Base-by-base conservation (phyloP, 345 rosid species). In the Sisymbrium altissimum region DNA sequence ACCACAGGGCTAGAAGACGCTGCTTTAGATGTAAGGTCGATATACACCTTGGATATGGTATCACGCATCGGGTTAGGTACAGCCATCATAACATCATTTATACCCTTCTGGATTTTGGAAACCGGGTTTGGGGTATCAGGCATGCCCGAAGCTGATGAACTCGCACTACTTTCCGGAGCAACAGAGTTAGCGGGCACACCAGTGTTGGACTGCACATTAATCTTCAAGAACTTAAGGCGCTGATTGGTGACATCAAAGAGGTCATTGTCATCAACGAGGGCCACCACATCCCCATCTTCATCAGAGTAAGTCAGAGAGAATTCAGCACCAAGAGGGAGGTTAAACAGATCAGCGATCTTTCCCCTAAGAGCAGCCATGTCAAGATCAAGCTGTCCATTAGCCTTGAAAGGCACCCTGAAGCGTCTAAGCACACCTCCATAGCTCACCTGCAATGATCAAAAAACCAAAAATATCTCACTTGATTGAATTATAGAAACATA, bases 271-370 rank as follows among this genome's bases (percentile, higher is more conserved):
- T 92, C 91, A 21, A 87, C 86, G 23, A 95, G 91, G 7, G 92
- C 81, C 29, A 95, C 94, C 21, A 80, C 73, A 75, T 95, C 99
- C 17, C 90, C 97, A 80, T 94, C 97, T 81, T 94, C 98, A 75
- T 94, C 98, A 9, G 85, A 50, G 74, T 94, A 95, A 27, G 91
- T 95, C 68, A 95, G 79, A 12, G 68, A 70, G 45, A 89, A 68
- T 15, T 82, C 89, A 61, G 88, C 70, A 76, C 83, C 86, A 6
- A 57, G 32, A 50, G 98, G 80, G 48, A 92, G 67, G 73, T 76
- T 74, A 49, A 90, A 95, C 30, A 92, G 91, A 73, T 71, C 49
- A 44, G 72, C 40, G 41, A 95, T 86, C 82, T 85, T 92, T n/a
- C 72, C 83, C 85, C 79, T 86, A 60, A 95, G 80, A 46, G 70